Percentiles rank a stretch among this genome's conserved stretches.
Conservation (phyloP, 1,139 yeast genomes). For the Insectozyma bohioensis region DNA sequence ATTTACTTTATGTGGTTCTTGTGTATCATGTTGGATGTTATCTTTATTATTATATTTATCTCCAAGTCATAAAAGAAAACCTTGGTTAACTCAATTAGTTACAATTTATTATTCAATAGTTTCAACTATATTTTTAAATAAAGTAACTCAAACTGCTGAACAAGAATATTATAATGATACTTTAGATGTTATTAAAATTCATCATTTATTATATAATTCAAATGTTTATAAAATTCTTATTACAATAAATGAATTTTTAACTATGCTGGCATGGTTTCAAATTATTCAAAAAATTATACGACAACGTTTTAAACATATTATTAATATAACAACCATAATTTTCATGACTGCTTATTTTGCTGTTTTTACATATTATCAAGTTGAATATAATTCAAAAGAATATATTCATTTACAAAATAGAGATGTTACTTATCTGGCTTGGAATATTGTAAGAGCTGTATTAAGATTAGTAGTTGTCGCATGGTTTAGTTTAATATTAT, state of each 20-base stretch:
- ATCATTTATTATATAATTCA: conserved; percentile 27
- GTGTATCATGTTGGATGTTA: conserved; percentile 56
- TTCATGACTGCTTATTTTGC: conserved; percentile 22
- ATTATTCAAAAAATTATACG: conserved; percentile 27
- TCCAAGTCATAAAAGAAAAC: conserved; percentile 47
- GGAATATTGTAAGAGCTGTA: conserved; percentile 24
- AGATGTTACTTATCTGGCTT: conserved; percentile 13
- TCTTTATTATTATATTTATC: conserved; percentile 45
- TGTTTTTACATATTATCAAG: conserved; percentile 18
- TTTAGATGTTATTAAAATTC: conserved; percentile 37
- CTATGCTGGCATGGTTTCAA: conserved; percentile 43
- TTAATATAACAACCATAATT: conserved; percentile 19
- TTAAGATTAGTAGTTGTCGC: conserved; percentile 24
- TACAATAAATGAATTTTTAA: conserved; percentile 33
- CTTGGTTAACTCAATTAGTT: conserved; percentile 44
- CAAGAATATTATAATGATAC: conserved; percentile 37
- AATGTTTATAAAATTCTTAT: conserved; percentile 29
- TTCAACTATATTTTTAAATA: conserved; percentile 40
- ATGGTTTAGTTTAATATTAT: conserved; percentile 28
- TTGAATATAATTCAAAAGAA: conserved; percentile 12
- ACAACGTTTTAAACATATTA: conserved; percentile 20
- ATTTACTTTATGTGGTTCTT: conserved; percentile 41
- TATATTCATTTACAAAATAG: conserved; percentile 4
- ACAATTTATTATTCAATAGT: conserved; percentile 46
- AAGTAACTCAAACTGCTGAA: conserved; percentile 33